phyloP scores from a whole-genome alignment of 352 stramenopile species.

The Phytophthora chlamydospora region DNA sequence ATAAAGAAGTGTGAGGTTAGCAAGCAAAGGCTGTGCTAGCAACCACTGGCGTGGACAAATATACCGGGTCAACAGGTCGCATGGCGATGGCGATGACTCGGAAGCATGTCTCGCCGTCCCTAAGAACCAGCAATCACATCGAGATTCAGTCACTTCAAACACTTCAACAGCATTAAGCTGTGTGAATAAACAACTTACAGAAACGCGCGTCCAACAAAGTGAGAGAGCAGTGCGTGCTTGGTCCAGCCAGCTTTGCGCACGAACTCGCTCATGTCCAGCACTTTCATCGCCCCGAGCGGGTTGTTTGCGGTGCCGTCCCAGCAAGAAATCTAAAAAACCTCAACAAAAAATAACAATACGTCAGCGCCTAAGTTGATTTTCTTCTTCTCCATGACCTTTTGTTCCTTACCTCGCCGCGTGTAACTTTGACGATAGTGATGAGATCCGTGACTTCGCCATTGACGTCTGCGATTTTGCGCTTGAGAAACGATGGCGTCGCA shows the following conservation, averaged over 20 bases:
- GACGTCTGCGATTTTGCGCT: conserved; percentile 54
- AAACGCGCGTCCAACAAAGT: conserved; percentile 77
- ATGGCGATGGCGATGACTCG: conserved; percentile 56
- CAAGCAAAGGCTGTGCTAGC: background rate
- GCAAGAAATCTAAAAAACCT: conserved; percentile 57
- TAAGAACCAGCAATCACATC: conserved; percentile 11
- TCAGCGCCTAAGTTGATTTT: background rate
- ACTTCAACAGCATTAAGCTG: background rate
- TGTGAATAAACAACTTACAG: conserved; percentile 39
- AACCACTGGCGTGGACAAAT: conserved; percentile 5
- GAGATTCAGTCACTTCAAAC: background rate
- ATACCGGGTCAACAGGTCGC: conserved; percentile 51
- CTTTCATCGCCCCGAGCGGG: conserved; percentile 48
- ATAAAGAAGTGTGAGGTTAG: background rate
- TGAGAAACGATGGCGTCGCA: conserved; percentile 41
- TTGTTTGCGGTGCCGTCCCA: conserved; percentile 63
- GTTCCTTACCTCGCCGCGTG: conserved; percentile 55
- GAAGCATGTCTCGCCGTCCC: conserved; percentile 53
- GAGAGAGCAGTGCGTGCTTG: conserved; percentile 72
- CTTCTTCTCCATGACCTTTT: background rate
- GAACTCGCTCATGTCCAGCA: conserved; percentile 78
- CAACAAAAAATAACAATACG: conserved; percentile 2
- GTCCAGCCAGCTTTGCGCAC: conserved; percentile 72
- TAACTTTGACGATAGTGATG: conserved; percentile 79
- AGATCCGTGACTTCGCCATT: conserved; percentile 63